Evolutionary conservation across 805 yeast genomes (phyloP), one percentile per base, ranked within the genome.

Genomic region (Pichia exigua): DNA sequence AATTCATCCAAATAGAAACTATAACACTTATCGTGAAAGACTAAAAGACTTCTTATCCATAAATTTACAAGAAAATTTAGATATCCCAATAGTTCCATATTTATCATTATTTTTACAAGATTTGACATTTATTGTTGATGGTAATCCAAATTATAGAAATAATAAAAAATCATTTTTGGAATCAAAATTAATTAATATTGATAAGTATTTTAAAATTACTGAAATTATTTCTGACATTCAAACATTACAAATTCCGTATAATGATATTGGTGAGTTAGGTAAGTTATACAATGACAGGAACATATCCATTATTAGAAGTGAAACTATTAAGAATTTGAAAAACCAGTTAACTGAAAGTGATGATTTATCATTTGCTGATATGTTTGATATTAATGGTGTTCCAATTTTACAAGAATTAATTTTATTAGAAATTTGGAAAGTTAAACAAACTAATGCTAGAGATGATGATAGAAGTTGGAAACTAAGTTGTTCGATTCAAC

Each of bases 41-140:
- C 62, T 87, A 49, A 73, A 75, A 50, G 79, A 79, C 59, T 76
- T 83, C 49, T 67, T 83, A 54, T 71, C 74, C 20, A 73, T 77
- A 46, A 79, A 76, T 41, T 48, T 63, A 28, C 69, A 68, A 38
- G 72, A 55, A 60, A 66, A 54, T 59, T 67, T 68, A 63, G 76
- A 70, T 52, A 70, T 81, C 21, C 89, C 91, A 0, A 76, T 81
- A 21, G 91, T 87, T 39, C 95, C 95, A 18, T 87, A 85, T 62
- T 74, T 86, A 52, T 82, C 85, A 45, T 68, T 87, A 49, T 86
- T 84, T 64, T 69, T 87, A 44, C 94, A 85, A 66, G 95, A 87
- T 66, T 72, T 87, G 59, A 85, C 91, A 0, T 85, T 86, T 68
- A 80, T 85, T n/a, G 77, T 82, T 48, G 95, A 87, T 58, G 92